These are phyloP conservation scores for Beauveria varroae DNA, from an alignment of 2,329 filamentous ascomycete genomes.

Conservation along the genomic window DNA sequence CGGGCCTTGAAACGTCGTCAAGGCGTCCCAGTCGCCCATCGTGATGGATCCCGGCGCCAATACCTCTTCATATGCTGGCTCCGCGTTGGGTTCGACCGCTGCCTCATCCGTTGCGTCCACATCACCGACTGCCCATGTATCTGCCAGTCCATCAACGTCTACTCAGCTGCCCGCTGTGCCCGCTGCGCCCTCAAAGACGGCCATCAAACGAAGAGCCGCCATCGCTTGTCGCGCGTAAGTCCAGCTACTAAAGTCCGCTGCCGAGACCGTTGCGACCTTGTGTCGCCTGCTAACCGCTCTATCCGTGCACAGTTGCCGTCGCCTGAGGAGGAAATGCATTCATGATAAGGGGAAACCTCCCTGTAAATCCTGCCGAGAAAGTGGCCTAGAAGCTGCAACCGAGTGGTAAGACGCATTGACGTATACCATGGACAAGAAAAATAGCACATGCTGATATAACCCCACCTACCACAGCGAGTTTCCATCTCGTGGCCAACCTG, in stretches of 20 bases:
- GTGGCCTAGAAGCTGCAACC: slow-evolving; percentile 35
- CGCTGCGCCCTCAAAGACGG: slow-evolving; percentile 11
- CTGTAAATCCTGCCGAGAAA: slow-evolving; percentile 44
- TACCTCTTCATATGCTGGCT: neutral
- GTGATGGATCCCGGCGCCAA: slow-evolving; percentile 5
- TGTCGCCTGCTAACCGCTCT: neutral
- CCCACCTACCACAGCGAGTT: slow-evolving; percentile 34
- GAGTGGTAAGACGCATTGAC: slow-evolving; percentile 39
- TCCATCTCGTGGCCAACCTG: slow-evolving; percentile 43
- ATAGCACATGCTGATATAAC: neutral
- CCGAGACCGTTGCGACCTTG: neutral
- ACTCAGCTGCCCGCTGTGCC: neutral
- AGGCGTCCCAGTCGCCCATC: neutral
- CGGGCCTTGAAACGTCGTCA: neutral
- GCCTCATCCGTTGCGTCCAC: slow-evolving; percentile 6
- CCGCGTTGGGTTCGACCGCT: neutral
- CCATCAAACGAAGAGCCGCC: slow-evolving; percentile 41
- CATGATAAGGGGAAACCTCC: slow-evolving; percentile 41
- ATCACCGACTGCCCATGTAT: slow-evolving; percentile 5
- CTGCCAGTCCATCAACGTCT: neutral
- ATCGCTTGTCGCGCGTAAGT: slow-evolving; percentile 47
- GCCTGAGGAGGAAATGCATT: slow-evolving; percentile 49
- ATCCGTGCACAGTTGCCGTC: slow-evolving; percentile 37
- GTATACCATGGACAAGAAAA: neutral
- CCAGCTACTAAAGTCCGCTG: neutral